Evolutionary conservation across 2,329 filamentous ascomycete species (phyloP).

Genomic region (Elsinoe fawcettii): DNA sequence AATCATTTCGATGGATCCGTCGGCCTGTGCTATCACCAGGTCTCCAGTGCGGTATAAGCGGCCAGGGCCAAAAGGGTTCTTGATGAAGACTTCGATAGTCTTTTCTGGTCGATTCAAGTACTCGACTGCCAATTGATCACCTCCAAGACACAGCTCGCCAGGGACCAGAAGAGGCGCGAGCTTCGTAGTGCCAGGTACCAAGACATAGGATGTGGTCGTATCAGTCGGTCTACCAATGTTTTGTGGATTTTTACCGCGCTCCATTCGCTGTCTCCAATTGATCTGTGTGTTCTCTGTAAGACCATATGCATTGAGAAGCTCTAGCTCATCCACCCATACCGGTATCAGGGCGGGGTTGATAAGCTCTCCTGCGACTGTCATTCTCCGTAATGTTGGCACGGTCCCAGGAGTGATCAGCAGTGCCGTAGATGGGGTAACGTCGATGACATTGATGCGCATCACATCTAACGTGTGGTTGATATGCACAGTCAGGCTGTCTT

Average conservation of each 20-base stretch:
- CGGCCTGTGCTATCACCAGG: constrained; percentile 59
- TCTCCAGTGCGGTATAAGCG: constrained; percentile 27
- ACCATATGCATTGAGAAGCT: not conserved
- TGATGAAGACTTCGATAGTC: constrained; percentile 29
- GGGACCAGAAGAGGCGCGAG: not conserved
- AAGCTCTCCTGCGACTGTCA: not conserved
- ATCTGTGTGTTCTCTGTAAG: not conserved
- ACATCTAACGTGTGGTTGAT: not conserved
- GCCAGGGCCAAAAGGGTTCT: constrained; percentile 20
- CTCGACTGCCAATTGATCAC: constrained; percentile 37
- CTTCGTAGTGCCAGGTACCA: not conserved
- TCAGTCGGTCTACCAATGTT: not conserved
- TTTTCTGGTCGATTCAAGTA: constrained; percentile 32
- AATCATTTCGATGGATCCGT: constrained; percentile 62
- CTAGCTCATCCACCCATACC: not conserved
- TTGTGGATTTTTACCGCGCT: not conserved
- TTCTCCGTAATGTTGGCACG: not conserved
- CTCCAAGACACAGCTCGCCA: constrained; percentile 41
- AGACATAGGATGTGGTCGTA: not conserved
- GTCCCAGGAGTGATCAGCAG: not conserved
- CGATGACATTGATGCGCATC: not conserved
- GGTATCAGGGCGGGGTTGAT: not conserved
- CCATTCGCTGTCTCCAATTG: not conserved
- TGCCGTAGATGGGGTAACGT: not conserved
- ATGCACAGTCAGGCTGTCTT: not conserved